Evolutionary conservation across 108 stramenopile species (phyloP).

Genomic region (Nitzschia sp.): DNA sequence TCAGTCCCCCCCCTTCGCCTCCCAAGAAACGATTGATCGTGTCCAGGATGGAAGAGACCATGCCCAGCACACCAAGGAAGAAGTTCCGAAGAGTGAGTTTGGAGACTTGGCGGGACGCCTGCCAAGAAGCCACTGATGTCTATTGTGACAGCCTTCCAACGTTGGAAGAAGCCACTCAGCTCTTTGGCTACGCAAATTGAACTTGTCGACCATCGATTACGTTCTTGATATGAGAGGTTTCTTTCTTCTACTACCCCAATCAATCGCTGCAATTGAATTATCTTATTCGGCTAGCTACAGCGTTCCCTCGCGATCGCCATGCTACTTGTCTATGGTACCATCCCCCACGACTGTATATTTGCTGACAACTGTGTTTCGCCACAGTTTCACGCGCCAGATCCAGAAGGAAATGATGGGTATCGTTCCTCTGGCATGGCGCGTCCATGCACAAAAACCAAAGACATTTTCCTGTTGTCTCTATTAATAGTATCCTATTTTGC

Average conservation of each 20-base stretch:
- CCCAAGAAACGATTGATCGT: background rate
- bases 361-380: no score
- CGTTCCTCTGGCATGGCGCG: no score
- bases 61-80: conserved; percentile 20
- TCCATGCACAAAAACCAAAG: no score
- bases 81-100: conserved; percentile 47
- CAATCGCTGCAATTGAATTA: background rate
- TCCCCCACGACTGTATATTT: no score
- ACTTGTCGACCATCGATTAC: background rate
- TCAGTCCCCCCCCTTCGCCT: background rate
- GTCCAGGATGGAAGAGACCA: background rate
- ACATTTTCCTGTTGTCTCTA: no score
- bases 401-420: no score
- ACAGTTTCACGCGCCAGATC: no score
- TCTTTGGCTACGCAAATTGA: conserved; percentile 72
- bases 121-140: conserved; percentile 39
- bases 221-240: no score
- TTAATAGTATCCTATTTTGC: no score
- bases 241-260: no score
- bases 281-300: conserved; percentile 1
- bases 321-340: conserved; percentile 4
- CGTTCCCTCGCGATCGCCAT: conserved; percentile 5
- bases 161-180: conserved; percentile 75
- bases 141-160: conserved; percentile 64
- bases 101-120: conserved; percentile 49